A percentile compares a stretch with the other conserved stretches of the same genome.
These are phyloP conservation scores for Kwoniella newhampshirensis DNA, from an alignment of 768 basidiomycete genomes.

Conservation along the genomic window DNA sequence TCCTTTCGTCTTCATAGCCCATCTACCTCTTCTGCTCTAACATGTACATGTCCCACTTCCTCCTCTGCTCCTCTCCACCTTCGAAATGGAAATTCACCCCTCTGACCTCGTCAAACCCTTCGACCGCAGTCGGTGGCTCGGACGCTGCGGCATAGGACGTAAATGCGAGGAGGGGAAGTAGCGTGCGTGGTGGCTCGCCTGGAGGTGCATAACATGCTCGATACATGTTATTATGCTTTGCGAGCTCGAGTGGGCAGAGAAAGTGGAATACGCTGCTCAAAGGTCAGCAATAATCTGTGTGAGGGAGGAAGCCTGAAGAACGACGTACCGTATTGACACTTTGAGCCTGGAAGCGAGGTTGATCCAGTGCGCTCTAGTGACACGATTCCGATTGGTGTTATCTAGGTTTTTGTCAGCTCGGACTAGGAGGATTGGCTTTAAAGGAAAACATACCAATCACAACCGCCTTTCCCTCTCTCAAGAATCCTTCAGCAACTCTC, in stretches of 20 bases:
- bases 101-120: slow-evolving; percentile 76
- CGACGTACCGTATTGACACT: slow-evolving; percentile 61
- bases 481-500: slow-evolving; percentile 61
- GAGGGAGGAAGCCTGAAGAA: not conserved
- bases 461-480: slow-evolving; percentile 64
- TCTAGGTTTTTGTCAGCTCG: slow-evolving; percentile 58
- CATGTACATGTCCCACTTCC: slow-evolving; percentile 80
- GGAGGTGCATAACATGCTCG: slow-evolving; percentile 60
- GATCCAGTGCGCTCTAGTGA: slow-evolving; percentile 71
- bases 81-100: slow-evolving; percentile 77
- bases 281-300: slow-evolving; percentile 4
- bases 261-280: slow-evolving; percentile 69
- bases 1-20: too few relatives aligned
- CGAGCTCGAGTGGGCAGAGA: slow-evolving; percentile 71
- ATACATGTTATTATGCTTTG: slow-evolving; percentile 92
- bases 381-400: slow-evolving; percentile 80
- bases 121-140: slow-evolving; percentile 65
- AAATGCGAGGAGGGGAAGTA: slow-evolving; percentile 50
- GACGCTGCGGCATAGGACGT: slow-evolving; percentile 34
- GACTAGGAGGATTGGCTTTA: slow-evolving; percentile 39
- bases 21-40: slow-evolving; percentile 29
- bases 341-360: slow-evolving; percentile 63
- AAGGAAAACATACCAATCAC: slow-evolving; percentile 63
- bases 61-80: slow-evolving; percentile 69
- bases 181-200: slow-evolving; percentile 28